phyloP scores from a whole-genome alignment of 1,284 basidiomycete species.

The Puccinia coronata region DNA sequence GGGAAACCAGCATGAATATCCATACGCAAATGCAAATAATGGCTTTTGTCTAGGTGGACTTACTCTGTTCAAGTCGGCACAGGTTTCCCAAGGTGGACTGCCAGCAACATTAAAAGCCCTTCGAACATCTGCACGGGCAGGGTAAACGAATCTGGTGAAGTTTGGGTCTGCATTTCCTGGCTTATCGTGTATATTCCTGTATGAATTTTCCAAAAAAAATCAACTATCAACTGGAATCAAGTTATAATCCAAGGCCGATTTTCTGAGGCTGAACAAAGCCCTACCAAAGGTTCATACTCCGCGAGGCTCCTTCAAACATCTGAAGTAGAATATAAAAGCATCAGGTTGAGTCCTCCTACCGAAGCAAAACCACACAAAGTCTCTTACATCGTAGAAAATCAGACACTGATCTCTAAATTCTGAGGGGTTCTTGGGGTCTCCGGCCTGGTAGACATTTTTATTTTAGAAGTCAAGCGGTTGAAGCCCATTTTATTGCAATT shows the following conservation, averaged over 20 bases:
- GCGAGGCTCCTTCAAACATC: neutral
- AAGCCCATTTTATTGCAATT: neutral
- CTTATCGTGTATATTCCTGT: neutral
- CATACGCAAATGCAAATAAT: too few relatives aligned
- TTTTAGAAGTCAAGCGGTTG: neutral
- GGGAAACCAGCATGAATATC: neutral
- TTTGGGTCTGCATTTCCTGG: neutral
- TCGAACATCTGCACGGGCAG: constrained; percentile 15
- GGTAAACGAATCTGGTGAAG: constrained; percentile 9
- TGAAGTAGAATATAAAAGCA: neutral
- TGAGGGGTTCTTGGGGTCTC: neutral
- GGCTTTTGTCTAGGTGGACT: neutral
- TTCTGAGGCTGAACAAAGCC: neutral
- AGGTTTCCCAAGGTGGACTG: neutral
- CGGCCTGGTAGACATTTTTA: neutral
- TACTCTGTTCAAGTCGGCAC: neutral
- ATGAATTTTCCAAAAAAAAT: neutral
- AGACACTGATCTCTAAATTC: neutral
- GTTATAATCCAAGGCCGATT: too few relatives aligned
- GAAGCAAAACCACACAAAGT: neutral
- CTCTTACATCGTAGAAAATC: neutral
- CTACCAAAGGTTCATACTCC: neutral
- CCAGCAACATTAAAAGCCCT: constrained; percentile 20
- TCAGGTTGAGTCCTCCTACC: neutral
- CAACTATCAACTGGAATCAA: neutral